phyloP scores from a whole-genome alignment of 2,329 filamentous ascomycete genomes.

The Hypoxylon sp. region DNA sequence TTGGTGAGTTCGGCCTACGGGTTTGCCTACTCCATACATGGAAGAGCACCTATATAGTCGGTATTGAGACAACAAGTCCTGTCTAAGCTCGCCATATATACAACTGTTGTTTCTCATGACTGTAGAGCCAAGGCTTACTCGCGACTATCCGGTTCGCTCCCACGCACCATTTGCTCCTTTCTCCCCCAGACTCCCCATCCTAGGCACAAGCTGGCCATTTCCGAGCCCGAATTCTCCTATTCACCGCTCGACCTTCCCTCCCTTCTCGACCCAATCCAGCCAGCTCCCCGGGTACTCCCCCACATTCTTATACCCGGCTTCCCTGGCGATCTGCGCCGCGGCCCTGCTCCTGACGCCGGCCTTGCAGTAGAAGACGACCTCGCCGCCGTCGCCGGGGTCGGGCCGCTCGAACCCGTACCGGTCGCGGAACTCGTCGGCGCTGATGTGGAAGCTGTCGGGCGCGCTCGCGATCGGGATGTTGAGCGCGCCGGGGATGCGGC shows the following conservation, averaged over 20 bases:
- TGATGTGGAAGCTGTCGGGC: constrained; percentile 83
- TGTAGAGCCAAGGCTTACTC: too few species aligned
- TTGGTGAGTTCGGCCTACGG: background rate
- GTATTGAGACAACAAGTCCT: too few species aligned
- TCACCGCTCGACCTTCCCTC: constrained; percentile 71
- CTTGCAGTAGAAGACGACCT: constrained; percentile 92
- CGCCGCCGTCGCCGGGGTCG: constrained; percentile 32
- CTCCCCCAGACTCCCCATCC: background rate
- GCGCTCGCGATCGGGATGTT: constrained; percentile 84
- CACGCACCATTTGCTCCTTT: background rate
- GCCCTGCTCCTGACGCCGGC: constrained; percentile 85
- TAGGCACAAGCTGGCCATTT: background rate
- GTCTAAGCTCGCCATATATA: background rate
- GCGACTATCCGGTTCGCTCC: too few species aligned
- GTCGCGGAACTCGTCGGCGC: constrained; percentile 83
- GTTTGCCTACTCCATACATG: background rate
- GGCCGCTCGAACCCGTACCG: constrained; percentile 83
- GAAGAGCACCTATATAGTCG: background rate
- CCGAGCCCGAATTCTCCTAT: background rate
- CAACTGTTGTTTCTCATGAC: background rate
- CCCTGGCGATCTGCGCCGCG: constrained; percentile 80
- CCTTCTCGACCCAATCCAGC: constrained; percentile 83
- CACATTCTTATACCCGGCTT: constrained; percentile 79
- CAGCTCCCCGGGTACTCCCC: constrained; percentile 82
- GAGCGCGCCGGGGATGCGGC: constrained; percentile 82